Percentiles rank a stretch among this genome's conserved stretches.
These are phyloP conservation scores for Dioscorea zingiberensis DNA, from an alignment of 106 monocot genomes.

Conservation along the genomic window DNA sequence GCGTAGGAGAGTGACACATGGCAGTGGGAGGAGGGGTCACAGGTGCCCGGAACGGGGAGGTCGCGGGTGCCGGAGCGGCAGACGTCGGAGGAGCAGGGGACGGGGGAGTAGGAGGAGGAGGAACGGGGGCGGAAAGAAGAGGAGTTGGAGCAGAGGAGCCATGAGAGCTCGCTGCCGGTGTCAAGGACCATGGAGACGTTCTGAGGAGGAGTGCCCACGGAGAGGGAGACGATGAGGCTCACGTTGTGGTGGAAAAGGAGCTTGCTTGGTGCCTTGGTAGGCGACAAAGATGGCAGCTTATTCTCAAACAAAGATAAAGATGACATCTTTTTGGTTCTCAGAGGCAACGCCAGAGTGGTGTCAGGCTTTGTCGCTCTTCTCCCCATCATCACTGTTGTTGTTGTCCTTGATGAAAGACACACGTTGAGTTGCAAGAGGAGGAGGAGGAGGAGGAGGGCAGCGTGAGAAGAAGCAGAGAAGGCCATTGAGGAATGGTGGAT, in stretches of 20 bases:
- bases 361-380: no score
- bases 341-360: slow-evolving; percentile 13
- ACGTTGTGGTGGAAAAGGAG: slow-evolving; percentile 91
- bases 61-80: slow-evolving; percentile 57
- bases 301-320: no score
- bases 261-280: slow-evolving; percentile 37
- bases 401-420: no score
- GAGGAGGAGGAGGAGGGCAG: no score
- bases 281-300: slow-evolving; percentile 21
- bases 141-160: slow-evolving; percentile 52
- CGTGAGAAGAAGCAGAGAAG: no score
- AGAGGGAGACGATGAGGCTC: slow-evolving; percentile 71
- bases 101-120: slow-evolving; percentile 47
- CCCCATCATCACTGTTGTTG: no score
- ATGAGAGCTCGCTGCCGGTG: slow-evolving; percentile 98
- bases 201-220: slow-evolving; percentile 87
- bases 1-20: slow-evolving; percentile 82
- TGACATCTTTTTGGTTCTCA: slow-evolving; percentile 34
- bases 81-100: slow-evolving; percentile 62
- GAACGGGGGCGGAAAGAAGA: not conserved
- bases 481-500: no score
- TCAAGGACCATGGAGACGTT: slow-evolving; percentile 94
- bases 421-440: no score
- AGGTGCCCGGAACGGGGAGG: slow-evolving; percentile 55
- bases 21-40: slow-evolving; percentile 43